Base-by-base conservation (phyloP, 768 basidiomycete species). In the Tricholoma flavovirens region DNA sequence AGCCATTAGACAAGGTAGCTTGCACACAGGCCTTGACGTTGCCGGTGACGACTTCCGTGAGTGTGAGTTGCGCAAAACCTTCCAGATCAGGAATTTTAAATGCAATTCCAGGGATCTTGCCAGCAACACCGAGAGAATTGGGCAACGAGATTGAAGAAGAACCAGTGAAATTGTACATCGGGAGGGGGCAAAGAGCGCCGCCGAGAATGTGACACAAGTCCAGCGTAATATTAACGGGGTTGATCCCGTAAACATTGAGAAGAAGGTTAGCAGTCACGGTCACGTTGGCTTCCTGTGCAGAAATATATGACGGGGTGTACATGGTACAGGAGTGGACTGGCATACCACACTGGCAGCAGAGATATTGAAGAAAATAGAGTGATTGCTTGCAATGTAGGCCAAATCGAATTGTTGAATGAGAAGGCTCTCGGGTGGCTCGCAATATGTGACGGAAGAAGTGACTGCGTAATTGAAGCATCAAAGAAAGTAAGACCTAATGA, bases 61-160 rank as follows among this genome's bases (percentile, higher is more conserved):
- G 77, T 5, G 84, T 80, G 53, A 98, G 73, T 62, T 93, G 88
- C 0, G 85, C 93, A 64, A 83, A 93, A 15, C 90, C 93, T 67
- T 98, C 93, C 5, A 98, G 77, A 70, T 99, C 90, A 4, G 96
- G 96, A 35, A 99, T 87, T 40, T 77, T 73, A 69, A 85, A 99
- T 0, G 90, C 93, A 51, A 96, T 90, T 19, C 69, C 69, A 0
- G 94, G 93, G n/a, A 95, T 77, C 56, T 73, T 70, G 35, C 75
- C 70, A 19, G 76, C 64, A 40, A 91, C 73, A 40, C 79, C 77
- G 45, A 87, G 68, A 21, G 82, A 80, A 29, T 77, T 65, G 0
- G 89, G 88, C 0, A 93, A 73, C 3, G 79, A 72, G 52, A 93
- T 71, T 3, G 84, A 79, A 65, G 88, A 86, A 5, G 84, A 79